Conservation (phyloP, 2,329 filamentous ascomycete genomes). For the Talaromyces sp. region DNA sequence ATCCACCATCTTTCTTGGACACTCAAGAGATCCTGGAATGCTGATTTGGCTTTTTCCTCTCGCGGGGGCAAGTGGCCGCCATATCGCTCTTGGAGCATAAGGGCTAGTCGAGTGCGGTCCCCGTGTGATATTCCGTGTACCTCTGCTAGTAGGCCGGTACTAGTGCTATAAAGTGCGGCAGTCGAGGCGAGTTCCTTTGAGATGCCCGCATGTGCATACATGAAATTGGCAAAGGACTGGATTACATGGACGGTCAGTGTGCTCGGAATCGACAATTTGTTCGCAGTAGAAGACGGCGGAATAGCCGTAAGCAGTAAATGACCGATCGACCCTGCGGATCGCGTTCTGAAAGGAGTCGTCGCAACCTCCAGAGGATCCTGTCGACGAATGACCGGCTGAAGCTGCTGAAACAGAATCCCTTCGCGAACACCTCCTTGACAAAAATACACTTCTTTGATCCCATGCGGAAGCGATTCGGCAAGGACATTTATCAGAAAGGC, state of each 20-base stretch:
- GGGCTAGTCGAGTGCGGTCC: constrained; percentile 64
- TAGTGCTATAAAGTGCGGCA: constrained; percentile 66
- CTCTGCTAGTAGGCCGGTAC: constrained; percentile 64
- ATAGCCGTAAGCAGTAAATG: constrained; percentile 48
- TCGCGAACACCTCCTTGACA: constrained; percentile 85
- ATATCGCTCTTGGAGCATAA: constrained; percentile 71
- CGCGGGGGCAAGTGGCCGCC: constrained; percentile 59
- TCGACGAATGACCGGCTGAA: constrained; percentile 59
- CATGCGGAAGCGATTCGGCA: constrained; percentile 59
- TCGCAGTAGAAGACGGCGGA: constrained; percentile 33
- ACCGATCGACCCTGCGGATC: constrained; percentile 47
- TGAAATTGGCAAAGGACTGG: constrained; percentile 56
- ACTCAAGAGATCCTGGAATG: constrained; percentile 53
- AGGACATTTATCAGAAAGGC: constrained; percentile 74
- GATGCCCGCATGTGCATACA: constrained; percentile 52
- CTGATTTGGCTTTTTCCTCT: constrained; percentile 53
- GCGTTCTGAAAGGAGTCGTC: constrained; percentile 51
- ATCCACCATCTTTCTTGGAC: constrained; percentile 62
- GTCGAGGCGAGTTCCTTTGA: constrained; percentile 58
- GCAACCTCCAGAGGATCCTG: constrained; percentile 64
- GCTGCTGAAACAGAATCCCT: constrained; percentile 70
- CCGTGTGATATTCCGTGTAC: constrained; percentile 71
- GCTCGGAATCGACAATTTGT: constrained; percentile 34
- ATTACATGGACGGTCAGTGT: constrained; percentile 47
- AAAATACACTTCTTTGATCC: constrained; percentile 71